Conservation (phyloP, 495 filamentous ascomycete species). For the Aspergillus nanangensis region DNA sequence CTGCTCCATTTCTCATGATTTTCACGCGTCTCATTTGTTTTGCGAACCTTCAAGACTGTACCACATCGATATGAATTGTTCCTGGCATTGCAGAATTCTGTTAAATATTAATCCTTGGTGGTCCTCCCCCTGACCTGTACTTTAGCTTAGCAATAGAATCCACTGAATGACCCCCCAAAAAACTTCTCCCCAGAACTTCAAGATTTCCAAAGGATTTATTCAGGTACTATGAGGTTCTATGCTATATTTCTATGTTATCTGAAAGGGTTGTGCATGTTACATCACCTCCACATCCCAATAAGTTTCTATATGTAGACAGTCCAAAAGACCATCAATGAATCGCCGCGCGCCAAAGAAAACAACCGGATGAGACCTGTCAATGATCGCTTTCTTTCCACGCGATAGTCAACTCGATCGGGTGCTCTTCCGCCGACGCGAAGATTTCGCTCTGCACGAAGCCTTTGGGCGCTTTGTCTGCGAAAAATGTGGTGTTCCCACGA, state of each 20-base stretch:
- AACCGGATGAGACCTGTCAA: too few species aligned
- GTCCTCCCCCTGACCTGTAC: slow-evolving; percentile 9
- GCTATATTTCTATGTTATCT: too few species aligned
- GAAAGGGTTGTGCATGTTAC: too few species aligned
- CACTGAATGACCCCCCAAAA: slow-evolving; percentile 8
- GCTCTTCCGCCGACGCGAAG: slow-evolving; percentile 29
- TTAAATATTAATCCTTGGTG: slow-evolving; percentile 3
- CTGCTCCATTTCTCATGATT: not conserved
- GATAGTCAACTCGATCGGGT: slow-evolving; percentile 36
- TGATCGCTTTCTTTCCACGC: slow-evolving; percentile 30
- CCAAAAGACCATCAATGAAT: too few species aligned
- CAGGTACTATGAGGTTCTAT: too few species aligned
- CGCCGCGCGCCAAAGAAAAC: too few species aligned
- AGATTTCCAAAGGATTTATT: too few species aligned
- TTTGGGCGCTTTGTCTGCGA: slow-evolving; percentile 52
- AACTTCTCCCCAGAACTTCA: too few species aligned
- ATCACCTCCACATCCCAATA: too few species aligned
- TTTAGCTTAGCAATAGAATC: slow-evolving; percentile 13
- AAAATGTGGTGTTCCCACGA: slow-evolving; percentile 48
- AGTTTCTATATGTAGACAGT: too few species aligned
- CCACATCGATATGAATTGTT: not conserved
- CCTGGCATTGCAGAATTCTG: not conserved
- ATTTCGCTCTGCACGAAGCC: slow-evolving; percentile 39
- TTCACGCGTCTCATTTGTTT: slow-evolving; percentile 4
- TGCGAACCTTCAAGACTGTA: slow-evolving; percentile 5